Evolutionary conservation across 371 early-diverging fungal genomes (phyloP).

Genomic region (Smittium mucronatum): DNA sequence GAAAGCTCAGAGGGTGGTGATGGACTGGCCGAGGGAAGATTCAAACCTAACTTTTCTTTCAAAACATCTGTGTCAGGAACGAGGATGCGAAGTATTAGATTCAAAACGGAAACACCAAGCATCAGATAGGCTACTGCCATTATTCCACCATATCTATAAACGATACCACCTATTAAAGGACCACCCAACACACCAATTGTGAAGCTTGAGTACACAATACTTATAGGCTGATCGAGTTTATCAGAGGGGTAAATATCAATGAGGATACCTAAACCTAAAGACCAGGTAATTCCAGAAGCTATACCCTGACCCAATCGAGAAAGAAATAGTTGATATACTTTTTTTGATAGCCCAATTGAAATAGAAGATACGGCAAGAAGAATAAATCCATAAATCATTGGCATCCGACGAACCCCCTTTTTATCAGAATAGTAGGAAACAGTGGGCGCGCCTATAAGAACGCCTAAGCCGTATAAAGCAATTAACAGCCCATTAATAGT

Average conservation of each 20-base stretch:
- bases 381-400: conserved; percentile 54
- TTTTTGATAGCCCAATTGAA: conserved; percentile 49
- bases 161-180: conserved; percentile 60
- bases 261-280: conserved; percentile 58
- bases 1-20: not conserved
- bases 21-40: not conserved
- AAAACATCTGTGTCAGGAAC: conserved; percentile 21
- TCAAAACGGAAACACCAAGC: conserved; percentile 49
- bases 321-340: conserved; percentile 50
- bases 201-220: conserved; percentile 53
- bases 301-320: conserved; percentile 71
- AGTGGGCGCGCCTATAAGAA: conserved; percentile 58
- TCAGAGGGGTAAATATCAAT: conserved; percentile 64
- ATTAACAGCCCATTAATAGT: conserved; percentile 62
- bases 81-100: conserved; percentile 41
- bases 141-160: conserved; percentile 54
- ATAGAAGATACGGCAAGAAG: conserved; percentile 46
- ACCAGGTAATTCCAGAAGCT: conserved; percentile 68
- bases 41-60: not conserved
- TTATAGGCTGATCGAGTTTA: conserved; percentile 64
- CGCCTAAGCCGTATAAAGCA: conserved; percentile 69
- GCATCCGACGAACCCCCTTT: conserved; percentile 49
- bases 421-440: conserved; percentile 66
- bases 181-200: conserved; percentile 48
- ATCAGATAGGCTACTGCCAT: conserved; percentile 65